Evolutionary conservation across 2,329 filamentous ascomycete species (phyloP), one percentile per base, ranked within the genome.

Genomic region (Penicillium sp.): DNA sequence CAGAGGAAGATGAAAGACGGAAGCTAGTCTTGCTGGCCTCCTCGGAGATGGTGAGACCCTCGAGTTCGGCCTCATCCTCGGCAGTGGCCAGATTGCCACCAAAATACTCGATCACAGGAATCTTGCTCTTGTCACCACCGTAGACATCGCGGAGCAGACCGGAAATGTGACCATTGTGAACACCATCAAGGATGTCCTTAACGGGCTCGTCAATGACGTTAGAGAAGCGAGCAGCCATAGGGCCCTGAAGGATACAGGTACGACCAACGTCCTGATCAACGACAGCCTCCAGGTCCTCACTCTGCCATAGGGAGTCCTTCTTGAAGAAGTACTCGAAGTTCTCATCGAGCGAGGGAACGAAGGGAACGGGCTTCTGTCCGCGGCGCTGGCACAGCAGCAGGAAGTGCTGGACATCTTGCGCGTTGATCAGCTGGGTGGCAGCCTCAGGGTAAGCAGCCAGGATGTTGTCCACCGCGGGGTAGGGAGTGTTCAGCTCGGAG

Each of bases 261-360:
- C 96, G 87, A 62, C 91, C 93, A 57, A 99, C 95, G 72, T 99
- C 96, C 77, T 98, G 95, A 66, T 84, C 93, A 59, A 97, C 93
- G 56, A 99, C 93, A 53, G 95, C 95, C 70, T 96, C 93, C 11
- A 99, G 83, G 70, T 99, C 95, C 78, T 99, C 95, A 1, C 95
- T 98, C 78, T 99, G 95, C 95, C 95, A 99, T 8, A 99, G 84
- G 1, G 95, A 99, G 76, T 99, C 95, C 82, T 99, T 99, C 87
- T 99, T 99, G 88, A 99, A 99, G 82, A 91, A 99, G 79, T 96
- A 96, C 74, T 99, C 95, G 65, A 99, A 99, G 73, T 93, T 96
- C 62, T 96, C 92, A 68, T 99, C 95, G 22, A 99, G 83, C n/a
- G 90, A 83, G 5, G 95, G 95, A 29, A 99, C 93, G 73, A 99